A percentile compares a stretch with the other conserved stretches of the same genome.
Evolutionary conservation across 176 grass and related monocot species (phyloP).

Genomic region (Stipa capillata): DNA sequence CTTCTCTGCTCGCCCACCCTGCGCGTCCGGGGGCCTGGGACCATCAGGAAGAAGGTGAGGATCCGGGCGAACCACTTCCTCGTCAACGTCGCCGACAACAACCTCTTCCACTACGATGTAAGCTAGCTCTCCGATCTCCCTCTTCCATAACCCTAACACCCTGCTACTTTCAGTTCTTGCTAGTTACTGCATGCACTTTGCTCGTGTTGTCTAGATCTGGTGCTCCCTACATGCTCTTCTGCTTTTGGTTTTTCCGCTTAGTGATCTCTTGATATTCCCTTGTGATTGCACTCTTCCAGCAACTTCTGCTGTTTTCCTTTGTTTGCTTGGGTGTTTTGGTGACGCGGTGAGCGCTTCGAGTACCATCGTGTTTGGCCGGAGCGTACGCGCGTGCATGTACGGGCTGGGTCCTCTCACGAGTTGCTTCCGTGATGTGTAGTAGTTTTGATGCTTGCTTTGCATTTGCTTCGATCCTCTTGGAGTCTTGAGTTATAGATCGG

Average conservation of each 20-base stretch:
- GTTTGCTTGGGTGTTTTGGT: too few species aligned
- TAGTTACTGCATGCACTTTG: not conserved
- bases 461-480: too few species aligned
- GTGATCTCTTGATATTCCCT: not conserved
- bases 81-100: slow-evolving; percentile 50
- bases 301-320: not conserved
- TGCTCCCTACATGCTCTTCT: not conserved
- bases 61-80: slow-evolving; percentile 80
- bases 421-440: too few species aligned
- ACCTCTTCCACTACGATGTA: slow-evolving; percentile 73
- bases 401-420: too few species aligned
- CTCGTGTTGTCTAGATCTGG: not conserved
- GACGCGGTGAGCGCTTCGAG: not conserved
- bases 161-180: not conserved
- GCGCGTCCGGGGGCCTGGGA: not conserved
- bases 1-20: not conserved
- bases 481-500: not conserved
- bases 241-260: not conserved
- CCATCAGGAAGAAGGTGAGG: slow-evolving; percentile 24
- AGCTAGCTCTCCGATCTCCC: slow-evolving; percentile 5
- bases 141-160: not conserved
- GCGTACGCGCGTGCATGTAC: too few species aligned
- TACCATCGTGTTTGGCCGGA: not conserved
- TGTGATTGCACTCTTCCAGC: not conserved
- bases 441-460: too few species aligned